These are phyloP conservation scores for Cryphonectria radicalis DNA, from an alignment of 2,329 filamentous ascomycete genomes.

Conservation along the genomic window DNA sequence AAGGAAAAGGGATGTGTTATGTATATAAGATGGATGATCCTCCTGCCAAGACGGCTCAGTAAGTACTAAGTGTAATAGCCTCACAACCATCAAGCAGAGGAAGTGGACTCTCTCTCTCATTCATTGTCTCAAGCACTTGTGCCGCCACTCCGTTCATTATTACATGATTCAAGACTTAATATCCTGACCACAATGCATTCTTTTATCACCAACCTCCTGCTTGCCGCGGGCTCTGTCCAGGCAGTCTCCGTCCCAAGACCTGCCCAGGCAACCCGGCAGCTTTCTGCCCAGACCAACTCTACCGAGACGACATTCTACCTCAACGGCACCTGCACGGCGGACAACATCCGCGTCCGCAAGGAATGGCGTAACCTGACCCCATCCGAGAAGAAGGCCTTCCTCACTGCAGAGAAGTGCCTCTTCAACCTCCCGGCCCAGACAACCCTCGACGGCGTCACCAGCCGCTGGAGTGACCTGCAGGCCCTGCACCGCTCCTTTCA, in stretches of 20 bases:
- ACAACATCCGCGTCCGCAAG: constrained; percentile 17
- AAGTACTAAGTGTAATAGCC: not conserved
- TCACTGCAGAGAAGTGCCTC: constrained; percentile 40
- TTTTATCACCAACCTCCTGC: not conserved
- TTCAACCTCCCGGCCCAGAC: constrained; percentile 35
- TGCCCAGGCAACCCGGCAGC: not conserved
- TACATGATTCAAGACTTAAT: not conserved
- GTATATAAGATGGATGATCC: not conserved
- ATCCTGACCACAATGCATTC: not conserved
- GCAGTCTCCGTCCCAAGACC: not conserved
- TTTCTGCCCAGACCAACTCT: not conserved
- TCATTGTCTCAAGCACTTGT: not conserved
- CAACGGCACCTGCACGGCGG: constrained; percentile 16
- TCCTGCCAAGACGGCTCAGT: not conserved
- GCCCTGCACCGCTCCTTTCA: constrained; percentile 38
- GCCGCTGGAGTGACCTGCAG: constrained; percentile 41
- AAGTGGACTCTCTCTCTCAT: not conserved
- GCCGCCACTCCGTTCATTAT: not conserved
- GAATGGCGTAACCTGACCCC: constrained; percentile 16
- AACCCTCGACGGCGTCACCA: constrained; percentile 35
- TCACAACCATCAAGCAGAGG: not conserved
- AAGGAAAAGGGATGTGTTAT: not conserved
- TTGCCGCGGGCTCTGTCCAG: not conserved
- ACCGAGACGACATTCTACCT: constrained; percentile 12
- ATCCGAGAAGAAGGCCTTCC: constrained; percentile 37